Evolutionary conservation across 805 yeast species (phyloP), one percentile per base, ranked within the genome.

Genomic region (Saturnispora sekii): DNA sequence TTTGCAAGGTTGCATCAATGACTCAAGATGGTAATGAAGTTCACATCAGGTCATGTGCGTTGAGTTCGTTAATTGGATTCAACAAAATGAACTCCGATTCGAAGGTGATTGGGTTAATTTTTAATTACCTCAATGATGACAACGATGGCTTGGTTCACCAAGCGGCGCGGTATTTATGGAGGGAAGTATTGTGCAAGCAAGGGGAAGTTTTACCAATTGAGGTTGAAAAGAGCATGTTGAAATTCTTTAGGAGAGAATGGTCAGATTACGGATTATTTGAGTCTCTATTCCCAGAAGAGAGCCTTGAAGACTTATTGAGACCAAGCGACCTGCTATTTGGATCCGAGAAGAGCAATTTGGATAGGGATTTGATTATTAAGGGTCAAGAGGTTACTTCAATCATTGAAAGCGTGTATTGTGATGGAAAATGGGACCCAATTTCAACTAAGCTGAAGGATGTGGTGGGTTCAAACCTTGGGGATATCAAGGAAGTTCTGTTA

Each of bases 291-390:
- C 44, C 35, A 32, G 28, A 5, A 31, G 38, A 31, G 45, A 47
- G 35, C 41, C 54, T 14, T 39, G 40, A 7, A 43, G 52, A 12
- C 43, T 51, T 26, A 42, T 52, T 18, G 36, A 34, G 12, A 61
- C 62, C 37, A 52, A 57, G 37, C 42, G 40, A 33, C 6, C 64
- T 68, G 2, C 58, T 87, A 35, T 87, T 86, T 59, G 77, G 77
- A 5, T 62, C 71, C 6, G 96, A 87, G 56, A 76, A 75, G 53
- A 74, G 71, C 44, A 85, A 86, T 51, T 71, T 82, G 34, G 84
- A 78, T 61, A 67, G 78, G 51, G 76, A 79, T 54, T 71, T 68
- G 11, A 57, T 70, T 8, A 65, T 35, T 8, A 47, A 47, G 15
- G 26, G 47, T 2, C n/a, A 34, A 4, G 46, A 50, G n/a, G 34